These are phyloP conservation scores for Glarea lozoyensis DNA, from an alignment of 495 filamentous ascomycete species.

Conservation along the genomic window DNA sequence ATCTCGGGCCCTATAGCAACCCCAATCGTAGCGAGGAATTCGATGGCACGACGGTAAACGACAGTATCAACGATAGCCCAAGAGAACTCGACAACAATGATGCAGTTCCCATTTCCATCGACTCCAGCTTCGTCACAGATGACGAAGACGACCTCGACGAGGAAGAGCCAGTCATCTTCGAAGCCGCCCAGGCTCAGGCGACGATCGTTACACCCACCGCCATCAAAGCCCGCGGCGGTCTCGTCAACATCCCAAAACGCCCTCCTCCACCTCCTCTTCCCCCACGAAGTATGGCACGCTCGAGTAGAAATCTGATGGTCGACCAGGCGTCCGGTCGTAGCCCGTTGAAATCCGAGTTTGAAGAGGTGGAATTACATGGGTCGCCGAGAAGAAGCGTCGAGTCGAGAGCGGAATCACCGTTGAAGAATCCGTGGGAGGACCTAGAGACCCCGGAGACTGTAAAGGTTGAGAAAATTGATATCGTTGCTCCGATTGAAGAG, in stretches of 20 bases:
- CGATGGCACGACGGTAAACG: constrained; percentile 15
- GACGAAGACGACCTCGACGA: constrained; percentile 31
- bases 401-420: not conserved
- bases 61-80: constrained; percentile 14
- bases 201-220: constrained; percentile 42
- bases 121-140: constrained; percentile 23
- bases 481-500: no score
- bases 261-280: constrained; percentile 46
- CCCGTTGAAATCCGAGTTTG: constrained; percentile 10
- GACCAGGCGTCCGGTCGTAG: constrained; percentile 11
- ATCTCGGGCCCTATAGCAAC: constrained; percentile 34
- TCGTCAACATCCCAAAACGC: constrained; percentile 67
- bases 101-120: constrained; percentile 5
- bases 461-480: no score
- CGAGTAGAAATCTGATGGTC: constrained; percentile 12
- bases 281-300: constrained; percentile 13
- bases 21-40: constrained; percentile 17
- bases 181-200: constrained; percentile 37
- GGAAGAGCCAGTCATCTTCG: constrained; percentile 43
- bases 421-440: no score
- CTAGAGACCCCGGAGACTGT: no score
- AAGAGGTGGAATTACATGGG: constrained; percentile 15
- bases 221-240: constrained; percentile 40
- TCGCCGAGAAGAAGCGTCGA: not conserved
- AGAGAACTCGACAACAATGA: constrained; percentile 7